Conservation (phyloP, 2,329 filamentous ascomycete genomes). For the Penicillium occitanis region DNA sequence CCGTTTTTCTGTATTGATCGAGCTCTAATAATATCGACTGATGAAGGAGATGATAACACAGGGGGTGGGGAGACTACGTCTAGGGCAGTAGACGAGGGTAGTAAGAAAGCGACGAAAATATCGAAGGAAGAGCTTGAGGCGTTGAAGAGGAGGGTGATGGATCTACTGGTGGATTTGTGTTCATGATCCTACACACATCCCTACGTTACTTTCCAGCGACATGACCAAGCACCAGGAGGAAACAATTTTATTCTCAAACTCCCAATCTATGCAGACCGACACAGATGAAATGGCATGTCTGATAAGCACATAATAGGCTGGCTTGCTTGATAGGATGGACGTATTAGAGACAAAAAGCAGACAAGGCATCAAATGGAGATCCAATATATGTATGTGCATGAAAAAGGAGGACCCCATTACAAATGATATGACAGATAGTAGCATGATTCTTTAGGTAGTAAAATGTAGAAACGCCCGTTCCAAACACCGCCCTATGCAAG, state of each 20-base stretch:
- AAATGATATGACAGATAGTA: slow-evolving; percentile 2
- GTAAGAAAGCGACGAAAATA: slow-evolving; percentile 26
- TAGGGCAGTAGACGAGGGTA: slow-evolving; percentile 23
- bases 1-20: slow-evolving; percentile 58
- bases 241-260: slow-evolving; percentile 1
- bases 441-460: background rate
- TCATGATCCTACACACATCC: slow-evolving; percentile 23
- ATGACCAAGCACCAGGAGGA: background rate
- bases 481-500: slow-evolving; percentile 22
- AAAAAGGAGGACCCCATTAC: slow-evolving; percentile 9
- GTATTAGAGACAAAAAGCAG: slow-evolving; percentile 2
- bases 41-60: slow-evolving; percentile 39
- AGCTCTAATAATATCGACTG: slow-evolving; percentile 43
- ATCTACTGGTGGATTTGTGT: slow-evolving; percentile 53
- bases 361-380: slow-evolving; percentile 18
- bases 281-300: background rate
- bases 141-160: slow-evolving; percentile 52
- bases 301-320: slow-evolving; percentile 16
- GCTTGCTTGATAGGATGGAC: background rate
- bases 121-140: slow-evolving; percentile 43
- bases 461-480: slow-evolving; percentile 5
- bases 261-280: slow-evolving; percentile 11
- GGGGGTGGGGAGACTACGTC: background rate
- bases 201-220: too few relatives aligned
- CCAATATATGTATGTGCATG: slow-evolving; percentile 14